phyloP scores from a whole-genome alignment of 2,329 filamentous ascomycete genomes.

The Didymellaceae sp. region DNA sequence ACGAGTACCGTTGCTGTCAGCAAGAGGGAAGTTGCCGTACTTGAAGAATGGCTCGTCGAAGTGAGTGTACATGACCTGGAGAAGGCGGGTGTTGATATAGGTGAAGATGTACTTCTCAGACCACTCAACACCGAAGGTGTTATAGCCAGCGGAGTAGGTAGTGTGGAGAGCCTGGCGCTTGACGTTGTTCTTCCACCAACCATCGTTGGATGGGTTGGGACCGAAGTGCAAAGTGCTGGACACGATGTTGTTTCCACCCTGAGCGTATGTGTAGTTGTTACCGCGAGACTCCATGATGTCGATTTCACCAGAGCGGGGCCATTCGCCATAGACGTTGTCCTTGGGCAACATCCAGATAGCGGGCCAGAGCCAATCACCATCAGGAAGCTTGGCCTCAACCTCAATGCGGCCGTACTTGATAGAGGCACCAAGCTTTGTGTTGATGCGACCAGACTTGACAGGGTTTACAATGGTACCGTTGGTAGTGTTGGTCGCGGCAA shows the following conservation, averaged over 20 bases:
- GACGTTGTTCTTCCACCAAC: constrained; percentile 82
- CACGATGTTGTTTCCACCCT: constrained; percentile 82
- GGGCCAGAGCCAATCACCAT: constrained; percentile 87
- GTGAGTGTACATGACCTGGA: constrained; percentile 79
- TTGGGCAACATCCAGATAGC: constrained; percentile 91
- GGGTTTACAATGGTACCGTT: constrained; percentile 80
- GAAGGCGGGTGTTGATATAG: constrained; percentile 79
- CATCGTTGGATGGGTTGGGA: constrained; percentile 73
- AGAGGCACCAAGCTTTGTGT: constrained; percentile 71
- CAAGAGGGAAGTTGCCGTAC: constrained; percentile 70
- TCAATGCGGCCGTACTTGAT: constrained; percentile 85
- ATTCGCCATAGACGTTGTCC: constrained; percentile 73
- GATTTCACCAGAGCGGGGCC: constrained; percentile 83
- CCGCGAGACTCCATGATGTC: constrained; percentile 82
- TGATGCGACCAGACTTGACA: constrained; percentile 77
- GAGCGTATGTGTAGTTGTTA: constrained; percentile 77
- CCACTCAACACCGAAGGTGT: constrained; percentile 86
- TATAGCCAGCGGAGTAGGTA: constrained; percentile 71
- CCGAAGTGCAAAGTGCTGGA: constrained; percentile 85
- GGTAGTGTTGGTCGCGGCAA: constrained; percentile 75
- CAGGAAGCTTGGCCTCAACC: constrained; percentile 76
- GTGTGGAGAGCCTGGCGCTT: constrained; percentile 78
- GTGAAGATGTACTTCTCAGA: constrained; percentile 88
- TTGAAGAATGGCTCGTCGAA: constrained; percentile 73
- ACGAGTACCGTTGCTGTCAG: constrained; percentile 69